Percentiles rank a stretch among this genome's conserved stretches.
Evolutionary conservation across 2,329 filamentous ascomycete genomes (phyloP).

Genomic region (Alternaria alternata): DNA sequence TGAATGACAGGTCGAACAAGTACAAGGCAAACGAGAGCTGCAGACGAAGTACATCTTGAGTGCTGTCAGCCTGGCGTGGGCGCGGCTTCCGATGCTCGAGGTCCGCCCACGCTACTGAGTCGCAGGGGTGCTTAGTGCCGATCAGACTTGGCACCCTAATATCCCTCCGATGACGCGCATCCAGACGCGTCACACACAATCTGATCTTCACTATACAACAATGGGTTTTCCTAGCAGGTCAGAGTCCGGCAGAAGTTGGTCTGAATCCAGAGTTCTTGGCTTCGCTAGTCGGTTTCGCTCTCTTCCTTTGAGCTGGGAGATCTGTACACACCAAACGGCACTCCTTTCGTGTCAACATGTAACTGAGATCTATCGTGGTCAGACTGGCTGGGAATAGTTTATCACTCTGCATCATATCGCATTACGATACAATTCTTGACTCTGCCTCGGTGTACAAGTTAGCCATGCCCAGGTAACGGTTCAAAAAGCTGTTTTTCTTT

Average conservation of each 20-base stretch:
- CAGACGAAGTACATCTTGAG: neutral
- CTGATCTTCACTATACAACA: neutral
- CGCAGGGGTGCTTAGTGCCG: neutral
- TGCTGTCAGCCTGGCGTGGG: neutral
- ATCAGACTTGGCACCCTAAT: neutral
- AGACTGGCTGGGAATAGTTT: too few species aligned
- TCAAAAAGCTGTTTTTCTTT: too few species aligned
- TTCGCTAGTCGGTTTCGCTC: neutral
- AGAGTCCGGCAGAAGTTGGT: rapidly evolving
- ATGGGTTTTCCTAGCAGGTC: too few species aligned
- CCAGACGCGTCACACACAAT: neutral
- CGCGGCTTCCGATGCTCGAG: neutral
- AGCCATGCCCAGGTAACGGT: too few species aligned
- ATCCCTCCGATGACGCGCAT: slow-evolving; percentile 1
- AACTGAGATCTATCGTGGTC: too few species aligned
- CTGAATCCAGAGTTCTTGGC: neutral
- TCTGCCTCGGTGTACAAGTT: too few species aligned
- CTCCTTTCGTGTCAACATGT: too few species aligned
- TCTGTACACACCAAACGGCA: too few species aligned
- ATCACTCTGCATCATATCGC: too few species aligned
- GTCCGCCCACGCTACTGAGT: neutral
- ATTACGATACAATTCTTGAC: too few species aligned
- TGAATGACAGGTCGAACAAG: neutral
- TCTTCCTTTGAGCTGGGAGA: neutral
- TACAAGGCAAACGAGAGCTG: neutral